Evolutionary conservation across 2,329 filamentous ascomycete genomes (phyloP).

Genomic region (Drechslerella coelobrocha): DNA sequence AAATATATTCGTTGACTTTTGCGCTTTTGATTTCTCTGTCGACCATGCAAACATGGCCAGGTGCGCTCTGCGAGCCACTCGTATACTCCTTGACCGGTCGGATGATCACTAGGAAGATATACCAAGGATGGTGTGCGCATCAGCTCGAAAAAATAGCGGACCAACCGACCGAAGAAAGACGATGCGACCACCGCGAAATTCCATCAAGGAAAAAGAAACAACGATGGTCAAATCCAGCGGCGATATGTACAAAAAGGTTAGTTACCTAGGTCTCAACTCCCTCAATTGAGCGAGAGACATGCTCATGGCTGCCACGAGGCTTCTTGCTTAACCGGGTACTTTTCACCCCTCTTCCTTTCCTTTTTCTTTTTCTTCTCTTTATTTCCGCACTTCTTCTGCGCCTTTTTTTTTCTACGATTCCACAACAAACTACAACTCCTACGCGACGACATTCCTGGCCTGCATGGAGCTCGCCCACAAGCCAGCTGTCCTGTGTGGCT

Average conservation of each 20-base stretch:
- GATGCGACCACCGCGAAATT: no score
- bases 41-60: background rate
- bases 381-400: slow-evolving; percentile 19
- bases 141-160: background rate
- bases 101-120: slow-evolving; percentile 12
- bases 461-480: background rate
- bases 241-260: background rate
- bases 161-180: background rate
- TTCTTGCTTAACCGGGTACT: slow-evolving; percentile 32
- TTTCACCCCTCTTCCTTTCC: slow-evolving; percentile 28
- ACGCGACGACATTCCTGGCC: background rate
- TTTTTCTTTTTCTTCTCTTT: slow-evolving; percentile 39
- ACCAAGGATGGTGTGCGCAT: background rate
- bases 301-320: slow-evolving; percentile 49
- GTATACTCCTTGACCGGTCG: slow-evolving; percentile 38
- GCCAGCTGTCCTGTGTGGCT: slow-evolving; percentile 10
- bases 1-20: background rate
- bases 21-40: background rate
- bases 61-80: slow-evolving; percentile 13
- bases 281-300: slow-evolving; percentile 19
- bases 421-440: no score
- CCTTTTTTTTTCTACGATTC: no score
- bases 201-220: slow-evolving; percentile 1
- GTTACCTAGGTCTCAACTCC: slow-evolving; percentile 3
- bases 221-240: background rate